These are phyloP conservation scores for Waitea zeae DNA, from an alignment of 1,284 basidiomycete species.

Conservation along the genomic window DNA sequence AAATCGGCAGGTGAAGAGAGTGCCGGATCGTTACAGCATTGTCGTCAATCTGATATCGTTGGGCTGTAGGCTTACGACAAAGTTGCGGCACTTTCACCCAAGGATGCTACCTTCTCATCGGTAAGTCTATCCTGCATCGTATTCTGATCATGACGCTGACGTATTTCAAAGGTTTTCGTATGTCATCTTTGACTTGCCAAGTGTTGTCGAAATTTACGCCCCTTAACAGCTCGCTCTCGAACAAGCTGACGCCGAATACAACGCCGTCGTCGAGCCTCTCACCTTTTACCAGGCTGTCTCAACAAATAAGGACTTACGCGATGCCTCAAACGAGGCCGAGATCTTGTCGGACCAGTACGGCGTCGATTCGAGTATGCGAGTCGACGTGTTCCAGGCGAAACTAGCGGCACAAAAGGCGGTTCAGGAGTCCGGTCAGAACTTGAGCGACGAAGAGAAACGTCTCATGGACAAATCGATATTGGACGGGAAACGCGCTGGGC, in stretches of 20 bases:
- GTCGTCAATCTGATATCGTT: no score
- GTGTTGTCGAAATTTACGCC: conserved; percentile 8
- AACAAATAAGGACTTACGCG: conserved; percentile 47
- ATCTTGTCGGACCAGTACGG: conserved; percentile 45
- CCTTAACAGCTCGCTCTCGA: conserved; percentile 32
- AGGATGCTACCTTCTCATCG: conserved; percentile 39
- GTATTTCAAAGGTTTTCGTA: conserved; percentile 40
- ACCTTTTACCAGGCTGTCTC: conserved; percentile 72
- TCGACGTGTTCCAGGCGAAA: conserved; percentile 62
- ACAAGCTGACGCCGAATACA: conserved; percentile 34
- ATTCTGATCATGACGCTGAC: neutral
- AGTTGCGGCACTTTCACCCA: conserved; percentile 39
- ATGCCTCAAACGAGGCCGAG: conserved; percentile 59
- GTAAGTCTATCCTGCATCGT: conserved; percentile 18
- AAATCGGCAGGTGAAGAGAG: conserved; percentile 33
- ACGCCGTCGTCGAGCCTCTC: conserved; percentile 36
- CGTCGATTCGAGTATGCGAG: conserved; percentile 58
- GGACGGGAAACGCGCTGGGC: conserved; percentile 59
- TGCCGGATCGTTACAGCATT: no score
- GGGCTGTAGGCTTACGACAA: no score
- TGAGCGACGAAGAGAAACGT: conserved; percentile 50
- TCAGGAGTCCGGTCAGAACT: conserved; percentile 33
- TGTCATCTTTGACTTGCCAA: conserved; percentile 13
- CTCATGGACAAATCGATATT: conserved; percentile 63
- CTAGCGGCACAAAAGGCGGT: conserved; percentile 44